Base-by-base conservation (phyloP, 805 yeast species). In the Barnettozyma sucrosica region DNA sequence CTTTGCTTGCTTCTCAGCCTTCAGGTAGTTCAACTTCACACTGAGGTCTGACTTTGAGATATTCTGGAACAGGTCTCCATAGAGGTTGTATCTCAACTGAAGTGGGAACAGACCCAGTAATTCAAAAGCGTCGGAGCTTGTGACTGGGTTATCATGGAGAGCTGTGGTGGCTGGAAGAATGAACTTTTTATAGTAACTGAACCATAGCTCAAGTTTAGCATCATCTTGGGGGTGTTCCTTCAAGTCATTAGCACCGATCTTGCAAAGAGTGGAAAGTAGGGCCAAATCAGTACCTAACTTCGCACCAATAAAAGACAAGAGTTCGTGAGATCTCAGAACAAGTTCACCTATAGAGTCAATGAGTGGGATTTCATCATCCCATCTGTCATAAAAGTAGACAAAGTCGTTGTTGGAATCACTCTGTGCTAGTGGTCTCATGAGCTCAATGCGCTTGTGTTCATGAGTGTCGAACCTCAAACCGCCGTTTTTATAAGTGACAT, bases 1-100 rank as follows among this genome's bases (percentile, higher is more conserved):
- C 57, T 83, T 88, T 0, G 96, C 86, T 34, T 83, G 79, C 61
- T 85, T 88, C 59, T 84, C 93, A 0, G 95, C 84, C 48, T 71
- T 77, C 14, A 77, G 76, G 47, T 77, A 77, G 5, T 83, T 80
- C 24, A 81, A 66, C 51, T 80, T 83, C 6, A 86, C 70, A 18
- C 70, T 69, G 0, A 79, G 70, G 47, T 75, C 69, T 49, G 74
- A 78, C 56, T 84, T 84, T 3, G 82, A 70, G 4, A 79, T 63
- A 4, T 75, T 79, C 32, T 73, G 75, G 44, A 76, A 71, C 61
- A 88, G 74, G 55, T 89, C 96, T 34, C 95, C 93, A 61, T 90
- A 90, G 18, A 92, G 63, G 48, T 83, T 80, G 64, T 77, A 90
- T 42, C 97, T 72, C 48, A 72, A 74, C 45, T 84, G 85, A 33